Base-by-base conservation (phyloP, 345 rosid genomes). In the Salix viminalis region DNA sequence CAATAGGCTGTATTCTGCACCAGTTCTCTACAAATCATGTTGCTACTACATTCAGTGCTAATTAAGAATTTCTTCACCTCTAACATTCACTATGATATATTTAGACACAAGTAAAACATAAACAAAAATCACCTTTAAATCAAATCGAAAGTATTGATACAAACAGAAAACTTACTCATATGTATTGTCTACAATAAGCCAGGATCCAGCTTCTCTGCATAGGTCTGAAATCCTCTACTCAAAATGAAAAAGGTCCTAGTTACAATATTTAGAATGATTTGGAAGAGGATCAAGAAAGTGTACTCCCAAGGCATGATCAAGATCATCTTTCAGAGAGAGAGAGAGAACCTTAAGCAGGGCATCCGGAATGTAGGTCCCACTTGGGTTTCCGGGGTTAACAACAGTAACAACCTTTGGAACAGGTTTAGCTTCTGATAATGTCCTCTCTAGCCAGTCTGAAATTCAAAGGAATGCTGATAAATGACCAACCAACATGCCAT, bases 171-270 rank as follows among this genome's bases (percentile, higher is more conserved):
- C 97, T 88, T 87, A 93, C 99, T 96, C 99, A 6, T 91, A 96
- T 76, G 99, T 96, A 81, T 96, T 96, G 84, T 96, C 99, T 13
- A 96, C 94, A 76, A 96, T 89, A 68, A 96, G 94, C 99, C 98
- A 96, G 79, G 92, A 91, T 65, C 99, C 98, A 72, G 97, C 93
- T 67, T 84, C 79, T 74, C 73, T 86, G 88, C 98, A 96, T 64
- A 93, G 73, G 81, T 91, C 84, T 67, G 98, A 92, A 73, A 96
- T 93, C 88, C 96, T 96, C 97, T 92, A 71, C 77, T 78, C 82
- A 84, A 75, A 62, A 72, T 58, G 75, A 69, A 87, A 66, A 58
- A 71, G 26, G 68, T 34, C 67, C n/a, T 4, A 72, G n/a, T 75
- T 76, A 61, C 60, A 69, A 56, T 32, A 60, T 15, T 36, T 76